Evolutionary conservation across 2,329 filamentous ascomycete species (phyloP).

Genomic region (Stagonosporopsis tanaceti): DNA sequence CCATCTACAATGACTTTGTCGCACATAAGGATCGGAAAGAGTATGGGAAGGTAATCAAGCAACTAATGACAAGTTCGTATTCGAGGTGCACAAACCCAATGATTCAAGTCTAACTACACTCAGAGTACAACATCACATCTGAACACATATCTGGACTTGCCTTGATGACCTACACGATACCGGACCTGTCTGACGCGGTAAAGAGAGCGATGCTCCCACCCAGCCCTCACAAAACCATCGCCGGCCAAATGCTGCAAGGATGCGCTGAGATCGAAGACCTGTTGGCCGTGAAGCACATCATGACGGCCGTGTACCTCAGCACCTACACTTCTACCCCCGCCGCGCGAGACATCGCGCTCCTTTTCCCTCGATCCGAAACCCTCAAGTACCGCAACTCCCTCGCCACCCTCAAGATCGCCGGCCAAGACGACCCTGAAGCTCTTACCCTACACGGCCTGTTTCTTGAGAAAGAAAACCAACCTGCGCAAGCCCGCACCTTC

Average conservation of each 20-base stretch:
- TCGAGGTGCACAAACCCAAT: not conserved
- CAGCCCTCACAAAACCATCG: constrained; percentile 32
- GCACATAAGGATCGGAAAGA: constrained; percentile 29
- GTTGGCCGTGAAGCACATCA: constrained; percentile 39
- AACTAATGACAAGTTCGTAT: constrained; percentile 10
- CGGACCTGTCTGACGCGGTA: constrained; percentile 31
- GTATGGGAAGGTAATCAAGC: constrained; percentile 16
- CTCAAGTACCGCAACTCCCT: constrained; percentile 29
- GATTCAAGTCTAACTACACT: constrained; percentile 12
- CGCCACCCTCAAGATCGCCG: constrained; percentile 24
- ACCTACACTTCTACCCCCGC: constrained; percentile 13
- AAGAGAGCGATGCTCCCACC: constrained; percentile 34
- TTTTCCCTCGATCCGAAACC: constrained; percentile 31
- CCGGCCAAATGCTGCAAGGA: constrained; percentile 35
- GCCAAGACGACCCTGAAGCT: constrained; percentile 32
- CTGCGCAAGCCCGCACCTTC: constrained; percentile 25
- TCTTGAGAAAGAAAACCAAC: constrained; percentile 36
- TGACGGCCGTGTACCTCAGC: constrained; percentile 36
- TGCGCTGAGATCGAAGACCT: constrained; percentile 40
- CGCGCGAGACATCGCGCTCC: constrained; percentile 25
- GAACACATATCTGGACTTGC: constrained; percentile 38
- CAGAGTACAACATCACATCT: constrained; percentile 36
- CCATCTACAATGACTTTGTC: constrained; percentile 38
- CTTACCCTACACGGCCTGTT: constrained; percentile 43
- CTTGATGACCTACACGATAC: constrained; percentile 35